Evolutionary conservation across 495 filamentous ascomycete genomes (phyloP), one percentile per base, ranked within the genome.

Genomic region (Chaetomium cochliodes): DNA sequence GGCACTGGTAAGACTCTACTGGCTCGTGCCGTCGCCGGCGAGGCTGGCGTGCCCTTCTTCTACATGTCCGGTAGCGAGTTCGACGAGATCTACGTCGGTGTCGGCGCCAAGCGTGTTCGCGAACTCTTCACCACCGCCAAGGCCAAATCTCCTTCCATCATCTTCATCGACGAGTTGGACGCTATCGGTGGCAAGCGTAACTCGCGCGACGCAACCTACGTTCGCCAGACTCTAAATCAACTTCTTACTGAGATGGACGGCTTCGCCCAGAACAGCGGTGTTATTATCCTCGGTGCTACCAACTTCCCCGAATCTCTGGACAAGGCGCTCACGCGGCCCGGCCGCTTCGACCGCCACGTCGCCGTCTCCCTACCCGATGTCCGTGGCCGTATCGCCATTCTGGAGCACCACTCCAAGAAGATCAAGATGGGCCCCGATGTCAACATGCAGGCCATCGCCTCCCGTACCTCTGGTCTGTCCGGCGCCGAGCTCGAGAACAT

Each of bases 21-120:
- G 62, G 94, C 94, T 63, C 90, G 96, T 67, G 94, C 94, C 13
- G 94, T 98, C 58, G 94, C 94, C 60, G 94, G 94, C 30, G 94
- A 98, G 80, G 92, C 94, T 50, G 94, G 94, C 63, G 96, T 98
- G 23, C 94, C 94, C 0, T 98, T 97, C 84, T 98, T 97, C 84
- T 98, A 94, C 83, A 97, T 98, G 93, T 98, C 96, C 68, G 94
- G 94, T 30, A 93, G 90, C 62, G 96, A 98, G 75, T 98, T 98
- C 72, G 94, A 98, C 71, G 94, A 98, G 75, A 90, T 98, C 47
- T 98, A 97, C 70, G 96, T 98, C 26, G 94, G 94, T 69, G 96
- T 98, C 59, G 94, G 94, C 69, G 94, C 94, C 54, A 98, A 98
- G 81, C 91, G 94, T 72, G 94, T 98, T 50, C 91, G 94, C 52